These are phyloP conservation scores for Mariannaea sp. DNA, from an alignment of 2,329 filamentous ascomycete genomes.

Conservation along the genomic window DNA sequence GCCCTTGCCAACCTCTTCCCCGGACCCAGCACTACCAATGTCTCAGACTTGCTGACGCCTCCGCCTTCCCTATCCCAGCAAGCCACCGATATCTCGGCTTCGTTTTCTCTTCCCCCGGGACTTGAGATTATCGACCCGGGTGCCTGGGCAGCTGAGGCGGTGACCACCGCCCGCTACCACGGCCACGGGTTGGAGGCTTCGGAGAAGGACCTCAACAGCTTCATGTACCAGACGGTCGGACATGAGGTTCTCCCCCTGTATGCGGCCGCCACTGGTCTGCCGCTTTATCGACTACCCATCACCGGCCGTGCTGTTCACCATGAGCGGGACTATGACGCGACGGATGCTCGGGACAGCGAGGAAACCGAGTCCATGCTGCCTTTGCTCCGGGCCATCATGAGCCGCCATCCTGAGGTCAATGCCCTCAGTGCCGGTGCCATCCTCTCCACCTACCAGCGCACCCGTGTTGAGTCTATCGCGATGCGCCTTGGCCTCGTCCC, in stretches of 20 bases:
- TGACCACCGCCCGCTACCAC: slow-evolving; percentile 11
- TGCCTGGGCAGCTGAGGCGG: slow-evolving; percentile 23
- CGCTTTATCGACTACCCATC: slow-evolving; percentile 83
- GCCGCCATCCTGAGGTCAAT: slow-evolving; percentile 76
- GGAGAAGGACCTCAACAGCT: slow-evolving; percentile 78
- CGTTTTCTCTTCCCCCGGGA: slow-evolving; percentile 24
- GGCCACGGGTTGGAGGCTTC: slow-evolving; percentile 20
- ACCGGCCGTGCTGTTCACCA: slow-evolving; percentile 71
- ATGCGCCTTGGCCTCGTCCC: slow-evolving; percentile 80
- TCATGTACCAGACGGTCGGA: slow-evolving; percentile 99
- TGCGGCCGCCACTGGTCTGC: slow-evolving; percentile 75
- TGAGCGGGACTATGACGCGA: slow-evolving; percentile 68
- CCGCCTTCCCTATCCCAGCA: slow-evolving; percentile 16
- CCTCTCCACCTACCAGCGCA: slow-evolving; percentile 92
- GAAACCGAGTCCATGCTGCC: slow-evolving; percentile 88
- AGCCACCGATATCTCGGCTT: slow-evolving; percentile 8
- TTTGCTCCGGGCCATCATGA: slow-evolving; percentile 70
- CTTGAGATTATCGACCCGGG: slow-evolving; percentile 33
- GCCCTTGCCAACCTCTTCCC: slow-evolving; percentile 88
- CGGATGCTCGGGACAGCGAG: slow-evolving; percentile 54
- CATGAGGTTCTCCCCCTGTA: slow-evolving; percentile 88
- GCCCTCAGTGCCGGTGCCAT: slow-evolving; percentile 92
- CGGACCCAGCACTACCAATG: slow-evolving; percentile 17
- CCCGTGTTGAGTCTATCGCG: slow-evolving; percentile 90
- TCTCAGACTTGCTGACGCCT: neutral